Conservation (phyloP, 1,284 basidiomycete genomes). For the Cerrena zonata region DNA sequence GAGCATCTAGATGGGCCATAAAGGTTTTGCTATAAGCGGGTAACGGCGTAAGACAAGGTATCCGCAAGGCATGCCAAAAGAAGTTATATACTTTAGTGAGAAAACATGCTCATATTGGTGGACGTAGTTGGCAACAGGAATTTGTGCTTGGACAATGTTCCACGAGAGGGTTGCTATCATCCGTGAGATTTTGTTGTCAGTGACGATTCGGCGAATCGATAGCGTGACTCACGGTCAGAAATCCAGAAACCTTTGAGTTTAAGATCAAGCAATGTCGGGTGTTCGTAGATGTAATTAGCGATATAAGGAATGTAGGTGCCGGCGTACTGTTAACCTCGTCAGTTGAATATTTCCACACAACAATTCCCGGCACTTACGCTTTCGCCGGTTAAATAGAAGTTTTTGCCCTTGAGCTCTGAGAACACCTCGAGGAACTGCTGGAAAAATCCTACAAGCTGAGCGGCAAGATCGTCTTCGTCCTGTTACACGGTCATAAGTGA, state of each 20-base stretch:
- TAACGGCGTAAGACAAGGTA: neutral
- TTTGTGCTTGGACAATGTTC: conserved; percentile 58
- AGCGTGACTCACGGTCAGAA: conserved; percentile 51
- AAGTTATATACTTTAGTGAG: conserved; percentile 52
- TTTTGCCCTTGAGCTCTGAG: conserved; percentile 63
- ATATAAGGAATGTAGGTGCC: conserved; percentile 64
- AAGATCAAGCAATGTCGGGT: conserved; percentile 47
- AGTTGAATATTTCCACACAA: neutral
- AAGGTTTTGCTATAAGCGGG: conserved; percentile 46
- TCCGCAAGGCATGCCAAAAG: neutral
- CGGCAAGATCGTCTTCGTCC: conserved; percentile 64
- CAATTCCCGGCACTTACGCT: conserved; percentile 44
- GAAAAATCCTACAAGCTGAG: conserved; percentile 61
- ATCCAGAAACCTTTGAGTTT: conserved; percentile 69
- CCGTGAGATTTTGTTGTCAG: conserved; percentile 1
- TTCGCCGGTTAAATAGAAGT: conserved; percentile 63
- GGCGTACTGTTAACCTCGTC: conserved; percentile 39
- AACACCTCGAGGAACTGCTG: conserved; percentile 73
- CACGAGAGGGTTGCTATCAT: conserved; percentile 47
- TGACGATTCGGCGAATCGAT: neutral
- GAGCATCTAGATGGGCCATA: conserved; percentile 51
- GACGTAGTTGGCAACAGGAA: conserved; percentile 66
- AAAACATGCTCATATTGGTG: conserved; percentile 66
- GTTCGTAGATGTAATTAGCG: conserved; percentile 64
- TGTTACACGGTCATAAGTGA: too few species aligned